Evolutionary conservation across 1,139 yeast genomes (phyloP).

Genomic region (Nematodospora anomalae): DNA sequence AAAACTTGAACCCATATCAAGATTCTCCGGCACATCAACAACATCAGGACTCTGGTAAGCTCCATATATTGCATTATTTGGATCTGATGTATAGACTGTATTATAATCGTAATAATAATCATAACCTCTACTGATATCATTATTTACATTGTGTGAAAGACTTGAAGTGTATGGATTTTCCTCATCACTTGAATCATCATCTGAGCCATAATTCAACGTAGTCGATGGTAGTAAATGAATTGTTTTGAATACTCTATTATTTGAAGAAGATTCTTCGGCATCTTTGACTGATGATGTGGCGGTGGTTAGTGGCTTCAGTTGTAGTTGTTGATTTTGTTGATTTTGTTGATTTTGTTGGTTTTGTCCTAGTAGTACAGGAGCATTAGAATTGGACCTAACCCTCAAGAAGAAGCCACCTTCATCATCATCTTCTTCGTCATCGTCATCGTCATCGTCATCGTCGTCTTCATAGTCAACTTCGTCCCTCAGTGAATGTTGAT

Average conservation of each 20-base stretch:
- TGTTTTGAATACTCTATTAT: constrained; percentile 43
- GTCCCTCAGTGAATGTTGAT: constrained; percentile 27
- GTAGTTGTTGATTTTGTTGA: too few relatives aligned
- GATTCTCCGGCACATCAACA: constrained; percentile 47
- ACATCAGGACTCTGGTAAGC: constrained; percentile 35
- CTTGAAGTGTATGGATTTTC: constrained; percentile 58
- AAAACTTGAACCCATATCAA: constrained; percentile 41
- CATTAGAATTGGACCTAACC: constrained; percentile 47
- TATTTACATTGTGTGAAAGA: constrained; percentile 72
- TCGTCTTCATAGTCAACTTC: constrained; percentile 34
- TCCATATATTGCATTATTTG: constrained; percentile 47
- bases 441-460: constrained; percentile 33
- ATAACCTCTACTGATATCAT: constrained; percentile 65
- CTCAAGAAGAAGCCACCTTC: constrained; percentile 72
- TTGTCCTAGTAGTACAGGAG: constrained; percentile 14
- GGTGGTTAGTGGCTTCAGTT: constrained; percentile 1
- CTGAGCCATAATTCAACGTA: constrained; percentile 73
- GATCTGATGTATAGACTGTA: constrained; percentile 68
- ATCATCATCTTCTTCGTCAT: constrained; percentile 54
- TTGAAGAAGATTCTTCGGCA: constrained; percentile 30
- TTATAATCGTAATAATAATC: constrained; percentile 87
- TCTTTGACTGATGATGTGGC: constrained; percentile 18
- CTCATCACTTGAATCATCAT: constrained; percentile 64
- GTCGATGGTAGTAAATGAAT: constrained; percentile 83
- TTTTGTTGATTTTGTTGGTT: constrained; percentile 8